Evolutionary conservation across 306 rosid species (phyloP).

Genomic region (Malus fusca): DNA sequence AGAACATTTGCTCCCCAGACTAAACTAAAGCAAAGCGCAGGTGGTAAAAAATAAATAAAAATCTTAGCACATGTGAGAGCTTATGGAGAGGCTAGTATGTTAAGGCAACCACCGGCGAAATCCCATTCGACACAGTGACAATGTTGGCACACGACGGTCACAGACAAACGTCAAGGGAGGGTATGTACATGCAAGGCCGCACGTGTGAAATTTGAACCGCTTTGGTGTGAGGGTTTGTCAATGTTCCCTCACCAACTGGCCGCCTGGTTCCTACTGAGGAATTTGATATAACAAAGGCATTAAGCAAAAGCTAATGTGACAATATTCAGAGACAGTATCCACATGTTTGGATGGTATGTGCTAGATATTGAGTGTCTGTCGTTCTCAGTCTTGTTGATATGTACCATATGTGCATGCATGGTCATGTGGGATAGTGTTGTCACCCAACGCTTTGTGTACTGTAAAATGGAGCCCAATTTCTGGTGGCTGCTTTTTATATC

Average conservation of each 20-base stretch:
- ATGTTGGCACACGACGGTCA: no score
- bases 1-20: neutral
- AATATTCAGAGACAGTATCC: slow-evolving; percentile 18
- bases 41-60: neutral
- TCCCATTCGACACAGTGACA: no score
- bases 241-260: slow-evolving; percentile 47
- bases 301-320: slow-evolving; percentile 14
- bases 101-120: neutral
- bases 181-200: neutral
- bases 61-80: no score
- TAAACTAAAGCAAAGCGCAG: no score
- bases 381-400: neutral
- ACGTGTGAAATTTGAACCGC: slow-evolving; percentile 36
- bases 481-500: neutral
- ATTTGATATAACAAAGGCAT: neutral
- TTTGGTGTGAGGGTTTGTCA: slow-evolving; percentile 39
- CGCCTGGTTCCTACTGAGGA: slow-evolving; percentile 4
- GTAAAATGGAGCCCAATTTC: slow-evolving; percentile 45
- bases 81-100: neutral
- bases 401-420: neutral
- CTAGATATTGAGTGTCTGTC: neutral
- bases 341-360: neutral
- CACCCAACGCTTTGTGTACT: slow-evolving; percentile 4
- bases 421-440: neutral
- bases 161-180: no score